Conservation (phyloP, 2,329 filamentous ascomycete species). For the Phyllosticta citrichinensis region DNA sequence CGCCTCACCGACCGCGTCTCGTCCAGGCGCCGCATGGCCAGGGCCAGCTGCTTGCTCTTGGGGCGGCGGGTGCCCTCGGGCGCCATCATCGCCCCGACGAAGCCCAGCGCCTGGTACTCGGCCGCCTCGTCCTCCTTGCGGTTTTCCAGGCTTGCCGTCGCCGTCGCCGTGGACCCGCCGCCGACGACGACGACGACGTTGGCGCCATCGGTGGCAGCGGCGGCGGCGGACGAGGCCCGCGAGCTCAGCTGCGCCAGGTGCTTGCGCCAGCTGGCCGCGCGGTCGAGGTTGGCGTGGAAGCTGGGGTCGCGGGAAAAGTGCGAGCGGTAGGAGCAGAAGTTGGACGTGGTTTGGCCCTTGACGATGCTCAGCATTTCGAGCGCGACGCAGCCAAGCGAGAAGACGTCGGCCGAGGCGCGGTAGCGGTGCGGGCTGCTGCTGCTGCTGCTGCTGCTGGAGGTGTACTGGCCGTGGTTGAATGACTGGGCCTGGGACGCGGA, state of each 20-base stretch:
- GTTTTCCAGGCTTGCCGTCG: neutral
- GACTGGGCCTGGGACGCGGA: neutral
- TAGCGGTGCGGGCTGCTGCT: constrained; percentile 14
- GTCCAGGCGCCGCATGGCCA: constrained; percentile 20
- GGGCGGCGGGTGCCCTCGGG: constrained; percentile 24
- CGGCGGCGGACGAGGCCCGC: neutral
- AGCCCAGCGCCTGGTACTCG: constrained; percentile 23
- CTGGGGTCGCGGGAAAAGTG: constrained; percentile 23
- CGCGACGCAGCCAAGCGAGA: constrained; percentile 31
- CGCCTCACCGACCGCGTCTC: constrained; percentile 20
- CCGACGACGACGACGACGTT: neutral
- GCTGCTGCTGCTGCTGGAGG: neutral
- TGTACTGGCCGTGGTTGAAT: constrained; percentile 17
- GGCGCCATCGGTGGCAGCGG: neutral
- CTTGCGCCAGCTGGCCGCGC: constrained; percentile 18
- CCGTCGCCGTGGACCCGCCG: too few species aligned
- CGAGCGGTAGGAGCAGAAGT: constrained; percentile 26
- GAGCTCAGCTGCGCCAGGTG: constrained; percentile 2
- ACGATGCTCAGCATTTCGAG: constrained; percentile 29
- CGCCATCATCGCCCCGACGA: constrained; percentile 27
- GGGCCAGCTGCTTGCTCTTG: constrained; percentile 21
- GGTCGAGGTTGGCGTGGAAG: constrained; percentile 30
- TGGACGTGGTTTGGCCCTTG: constrained; percentile 24
- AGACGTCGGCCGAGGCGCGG: constrained; percentile 23
- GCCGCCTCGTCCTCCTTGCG: constrained; percentile 24